Conservation (phyloP, 306 rosid species). For the Pyrus pyrifolia region DNA sequence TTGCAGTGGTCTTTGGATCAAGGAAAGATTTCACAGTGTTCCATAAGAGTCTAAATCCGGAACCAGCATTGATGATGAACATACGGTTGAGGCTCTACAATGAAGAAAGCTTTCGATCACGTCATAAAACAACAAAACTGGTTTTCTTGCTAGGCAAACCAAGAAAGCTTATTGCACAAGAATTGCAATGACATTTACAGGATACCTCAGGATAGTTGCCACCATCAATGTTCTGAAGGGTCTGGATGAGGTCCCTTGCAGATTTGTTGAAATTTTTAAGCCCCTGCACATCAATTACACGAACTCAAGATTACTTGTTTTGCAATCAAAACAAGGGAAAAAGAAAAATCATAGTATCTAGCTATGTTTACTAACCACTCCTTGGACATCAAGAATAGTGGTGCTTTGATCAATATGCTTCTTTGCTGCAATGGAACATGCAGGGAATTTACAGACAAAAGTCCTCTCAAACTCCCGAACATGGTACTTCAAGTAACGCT, state of each 20-base stretch:
- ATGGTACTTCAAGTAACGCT: slow-evolving; percentile 76
- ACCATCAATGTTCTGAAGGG: slow-evolving; percentile 91
- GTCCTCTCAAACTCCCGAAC: slow-evolving; percentile 88
- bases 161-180: not conserved
- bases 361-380: slow-evolving; percentile 54
- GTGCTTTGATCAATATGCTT: slow-evolving; percentile 93
- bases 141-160: not conserved
- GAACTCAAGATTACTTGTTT: not conserved
- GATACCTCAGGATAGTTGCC: slow-evolving; percentile 93
- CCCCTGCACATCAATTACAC: slow-evolving; percentile 40
- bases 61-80: slow-evolving; percentile 97
- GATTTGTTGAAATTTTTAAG: slow-evolving; percentile 72
- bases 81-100: slow-evolving; percentile 69
- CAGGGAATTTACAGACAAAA: slow-evolving; percentile 62
- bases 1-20: slow-evolving; percentile 86
- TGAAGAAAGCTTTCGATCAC: slow-evolving; percentile 6
- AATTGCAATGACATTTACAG: not conserved
- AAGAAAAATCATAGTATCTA: not conserved
- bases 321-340: too few species aligned
- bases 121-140: not conserved
- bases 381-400: slow-evolving; percentile 92
- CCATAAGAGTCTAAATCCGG: slow-evolving; percentile 93
- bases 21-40: slow-evolving; percentile 82
- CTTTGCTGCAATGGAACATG: slow-evolving; percentile 84
- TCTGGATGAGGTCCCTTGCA: slow-evolving; percentile 78